Conservation (phyloP, 352 stramenopile species). For the Phytopythium chamaehyphon region DNA sequence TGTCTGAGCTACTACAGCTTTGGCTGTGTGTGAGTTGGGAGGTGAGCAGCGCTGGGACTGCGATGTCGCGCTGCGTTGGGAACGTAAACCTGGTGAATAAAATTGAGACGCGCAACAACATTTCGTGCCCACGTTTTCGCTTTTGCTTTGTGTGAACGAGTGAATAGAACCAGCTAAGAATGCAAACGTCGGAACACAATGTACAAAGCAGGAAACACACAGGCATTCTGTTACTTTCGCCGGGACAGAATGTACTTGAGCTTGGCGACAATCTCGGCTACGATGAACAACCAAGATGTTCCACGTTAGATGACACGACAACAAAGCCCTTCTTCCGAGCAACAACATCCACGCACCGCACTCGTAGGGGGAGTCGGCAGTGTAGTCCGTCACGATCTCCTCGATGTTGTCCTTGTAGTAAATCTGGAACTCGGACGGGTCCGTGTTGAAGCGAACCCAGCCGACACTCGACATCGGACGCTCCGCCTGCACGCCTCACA, state of each 20-base stretch:
- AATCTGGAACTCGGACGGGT: constrained; percentile 85
- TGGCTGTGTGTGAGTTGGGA: background rate
- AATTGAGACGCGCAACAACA: constrained; percentile 82
- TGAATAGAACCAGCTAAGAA: too few species aligned
- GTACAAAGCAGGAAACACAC: background rate
- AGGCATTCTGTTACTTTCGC: constrained; percentile 43
- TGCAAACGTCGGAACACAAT: background rate
- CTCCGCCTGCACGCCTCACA: constrained; percentile 44
- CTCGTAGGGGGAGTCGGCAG: constrained; percentile 86
- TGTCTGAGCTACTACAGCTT: background rate
- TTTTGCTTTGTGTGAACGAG: background rate
- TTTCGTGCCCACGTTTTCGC: constrained; percentile 16
- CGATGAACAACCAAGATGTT: constrained; percentile 7
- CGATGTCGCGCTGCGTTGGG: background rate
- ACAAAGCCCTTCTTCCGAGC: background rate
- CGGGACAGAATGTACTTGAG: constrained; percentile 88
- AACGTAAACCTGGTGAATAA: constrained; percentile 53
- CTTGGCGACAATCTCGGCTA: constrained; percentile 87
- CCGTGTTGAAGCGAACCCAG: constrained; percentile 84
- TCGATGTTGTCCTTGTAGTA: constrained; percentile 88
- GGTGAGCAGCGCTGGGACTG: background rate
- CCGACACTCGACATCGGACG: constrained; percentile 81
- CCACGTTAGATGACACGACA: background rate
- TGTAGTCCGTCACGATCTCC: constrained; percentile 88
- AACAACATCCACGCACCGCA: constrained; percentile 77